Conservation (phyloP, 345 rosid genomes). For the Passiflora organensis region DNA sequence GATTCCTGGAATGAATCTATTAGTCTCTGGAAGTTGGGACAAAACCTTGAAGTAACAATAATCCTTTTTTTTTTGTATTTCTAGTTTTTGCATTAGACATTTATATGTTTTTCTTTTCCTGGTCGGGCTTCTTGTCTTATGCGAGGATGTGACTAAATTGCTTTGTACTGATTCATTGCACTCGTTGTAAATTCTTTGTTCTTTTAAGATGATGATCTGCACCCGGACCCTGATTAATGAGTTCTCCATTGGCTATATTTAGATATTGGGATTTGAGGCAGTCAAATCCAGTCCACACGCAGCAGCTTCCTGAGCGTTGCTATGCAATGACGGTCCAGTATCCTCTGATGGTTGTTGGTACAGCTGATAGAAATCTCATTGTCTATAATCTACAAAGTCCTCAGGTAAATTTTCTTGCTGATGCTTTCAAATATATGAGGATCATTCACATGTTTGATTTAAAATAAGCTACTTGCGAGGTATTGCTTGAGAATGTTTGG, state of each 20-base stretch:
- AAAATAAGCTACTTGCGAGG: no score
- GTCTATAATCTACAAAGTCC: slow-evolving; percentile 85
- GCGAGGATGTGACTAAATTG: no score
- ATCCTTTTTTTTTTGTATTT: background rate
- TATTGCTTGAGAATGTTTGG: no score
- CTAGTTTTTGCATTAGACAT: slow-evolving; percentile 1
- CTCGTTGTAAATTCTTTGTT: background rate
- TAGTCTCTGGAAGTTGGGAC: slow-evolving; percentile 93
- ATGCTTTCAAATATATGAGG: no score
- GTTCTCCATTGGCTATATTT: slow-evolving; percentile 8
- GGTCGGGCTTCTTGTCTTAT: no score
- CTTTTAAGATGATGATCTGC: background rate
- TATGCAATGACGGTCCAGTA: slow-evolving; percentile 75
- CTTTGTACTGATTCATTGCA: background rate
- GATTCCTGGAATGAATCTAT: slow-evolving; percentile 87
- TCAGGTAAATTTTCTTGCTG: slow-evolving; percentile 48
- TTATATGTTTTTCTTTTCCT: no score
- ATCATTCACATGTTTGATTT: no score
- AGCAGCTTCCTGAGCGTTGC: slow-evolving; percentile 93
- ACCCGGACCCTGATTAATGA: background rate
- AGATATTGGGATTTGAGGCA: slow-evolving; percentile 98
- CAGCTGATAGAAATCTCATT: slow-evolving; percentile 89
- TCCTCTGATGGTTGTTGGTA: slow-evolving; percentile 95
- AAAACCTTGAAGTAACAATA: slow-evolving; percentile 68
- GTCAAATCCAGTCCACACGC: slow-evolving; percentile 78